Conservation (phyloP, 2,329 filamentous ascomycete species). For the Phaeophleospora eucalypticola region DNA sequence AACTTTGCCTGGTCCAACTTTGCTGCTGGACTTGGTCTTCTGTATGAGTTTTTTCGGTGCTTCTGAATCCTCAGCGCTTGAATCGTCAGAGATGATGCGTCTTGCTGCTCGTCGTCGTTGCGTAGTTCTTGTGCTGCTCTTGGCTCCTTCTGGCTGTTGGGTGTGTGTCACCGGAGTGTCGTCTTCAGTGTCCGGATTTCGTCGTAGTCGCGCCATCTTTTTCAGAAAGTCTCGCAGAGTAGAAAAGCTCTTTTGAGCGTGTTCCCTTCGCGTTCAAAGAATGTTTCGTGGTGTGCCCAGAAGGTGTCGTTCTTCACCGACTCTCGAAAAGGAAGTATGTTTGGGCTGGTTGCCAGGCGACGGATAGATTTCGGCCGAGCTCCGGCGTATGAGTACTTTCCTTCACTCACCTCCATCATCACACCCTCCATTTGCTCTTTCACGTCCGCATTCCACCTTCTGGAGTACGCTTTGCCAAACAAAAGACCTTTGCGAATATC, state of each 20-base stretch:
- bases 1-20: not conserved
- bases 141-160: not conserved
- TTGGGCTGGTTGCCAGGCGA: not conserved
- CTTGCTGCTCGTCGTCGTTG: constrained; percentile 6
- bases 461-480: too few relatives aligned
- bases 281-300: too few relatives aligned
- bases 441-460: too few relatives aligned
- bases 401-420: too few relatives aligned
- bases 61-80: constrained; percentile 11
- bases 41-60: constrained; percentile 3
- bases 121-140: not conserved
- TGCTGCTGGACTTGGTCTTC: not conserved
- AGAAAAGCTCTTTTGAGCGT: too few relatives aligned
- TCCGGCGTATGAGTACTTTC: too few relatives aligned
- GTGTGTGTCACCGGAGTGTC: not conserved
- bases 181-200: not conserved
- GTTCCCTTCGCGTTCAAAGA: too few relatives aligned
- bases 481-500: too few relatives aligned
- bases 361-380: too few relatives aligned
- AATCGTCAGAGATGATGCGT: constrained; percentile 13
- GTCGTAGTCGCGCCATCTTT: not conserved
- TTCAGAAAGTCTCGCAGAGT: not conserved
- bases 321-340: not conserved
- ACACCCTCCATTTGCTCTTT: too few relatives aligned
- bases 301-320: not conserved